Conservation (phyloP, 805 yeast species). For the Debaryomyces castellii region DNA sequence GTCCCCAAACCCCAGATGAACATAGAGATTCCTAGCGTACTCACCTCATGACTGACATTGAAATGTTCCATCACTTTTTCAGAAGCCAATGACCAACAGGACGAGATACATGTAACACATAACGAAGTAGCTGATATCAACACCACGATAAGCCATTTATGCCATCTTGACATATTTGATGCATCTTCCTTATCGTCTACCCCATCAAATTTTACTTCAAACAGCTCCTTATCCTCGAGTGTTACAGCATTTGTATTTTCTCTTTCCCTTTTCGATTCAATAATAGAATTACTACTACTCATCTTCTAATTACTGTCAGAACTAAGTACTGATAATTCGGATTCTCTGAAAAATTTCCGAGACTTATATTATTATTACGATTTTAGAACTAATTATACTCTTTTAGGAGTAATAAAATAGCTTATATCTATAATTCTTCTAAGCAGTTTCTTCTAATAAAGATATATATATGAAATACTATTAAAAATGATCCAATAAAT, state of each 20-base stretch:
- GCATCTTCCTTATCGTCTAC: conserved; percentile 26
- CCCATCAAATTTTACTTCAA: not conserved
- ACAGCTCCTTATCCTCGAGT: not conserved
- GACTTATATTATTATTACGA: too few species aligned
- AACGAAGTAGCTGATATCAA: conserved; percentile 21
- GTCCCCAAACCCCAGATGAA: conserved; percentile 27
- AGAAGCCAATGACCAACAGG: conserved; percentile 28
- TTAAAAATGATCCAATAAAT: too few species aligned
- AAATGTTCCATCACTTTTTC: conserved; percentile 21
- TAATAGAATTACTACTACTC: not conserved
- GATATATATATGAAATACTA: too few species aligned
- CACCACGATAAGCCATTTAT: conserved; percentile 25
- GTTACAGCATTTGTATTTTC: not conserved
- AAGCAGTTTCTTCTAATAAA: too few species aligned
- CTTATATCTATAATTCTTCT: too few species aligned
- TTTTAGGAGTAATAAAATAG: too few species aligned
- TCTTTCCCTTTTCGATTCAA: not conserved
- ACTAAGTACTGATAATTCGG: not conserved
- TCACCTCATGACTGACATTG: conserved; percentile 21
- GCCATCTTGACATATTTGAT: conserved; percentile 16
- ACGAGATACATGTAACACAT: conserved; percentile 15
- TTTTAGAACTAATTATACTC: too few species aligned
- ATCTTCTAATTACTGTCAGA: conserved; percentile 18
- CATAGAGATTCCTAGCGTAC: conserved; percentile 25
- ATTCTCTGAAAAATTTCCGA: not conserved